Conservation (phyloP, 1,139 yeast genomes). For the Yamadazyma jaroonii region DNA sequence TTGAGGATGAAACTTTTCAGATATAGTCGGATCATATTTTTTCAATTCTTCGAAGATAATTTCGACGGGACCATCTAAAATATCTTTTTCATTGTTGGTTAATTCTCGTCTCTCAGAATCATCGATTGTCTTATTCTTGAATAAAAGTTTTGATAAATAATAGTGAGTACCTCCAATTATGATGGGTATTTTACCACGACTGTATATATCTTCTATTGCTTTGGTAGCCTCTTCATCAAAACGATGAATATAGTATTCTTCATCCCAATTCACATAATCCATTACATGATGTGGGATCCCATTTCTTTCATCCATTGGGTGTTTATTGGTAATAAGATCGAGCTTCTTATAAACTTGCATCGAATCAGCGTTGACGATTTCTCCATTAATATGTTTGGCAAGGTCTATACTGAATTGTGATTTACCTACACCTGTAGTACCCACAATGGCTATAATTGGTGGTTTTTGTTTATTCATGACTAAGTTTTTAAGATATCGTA, state of each 20-base stretch:
- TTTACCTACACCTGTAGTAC: constrained; percentile 98
- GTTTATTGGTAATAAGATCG: constrained; percentile 86
- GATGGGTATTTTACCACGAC: constrained; percentile 74
- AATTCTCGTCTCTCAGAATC: constrained; percentile 20
- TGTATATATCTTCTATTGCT: constrained; percentile 63
- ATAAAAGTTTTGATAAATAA: constrained; percentile 75
- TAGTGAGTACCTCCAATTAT: constrained; percentile 97
- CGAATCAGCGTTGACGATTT: constrained; percentile 91
- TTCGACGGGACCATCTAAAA: constrained; percentile 60
- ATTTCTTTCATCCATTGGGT: constrained; percentile 72
- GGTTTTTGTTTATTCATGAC: constrained; percentile 2
- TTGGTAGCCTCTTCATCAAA: constrained; percentile 69
- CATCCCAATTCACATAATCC: constrained; percentile 77
- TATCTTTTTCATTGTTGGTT: constrained; percentile 36
- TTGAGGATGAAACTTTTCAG: constrained; percentile 87
- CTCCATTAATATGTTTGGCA: constrained; percentile 78
- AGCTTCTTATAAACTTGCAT: constrained; percentile 86
- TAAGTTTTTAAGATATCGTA: not conserved
- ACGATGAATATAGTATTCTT: constrained; percentile 80
- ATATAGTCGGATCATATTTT: constrained; percentile 65
- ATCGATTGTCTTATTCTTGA: constrained; percentile 60
- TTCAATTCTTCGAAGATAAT: constrained; percentile 46
- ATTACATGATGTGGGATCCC: constrained; percentile 83
- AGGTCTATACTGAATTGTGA: constrained; percentile 80
- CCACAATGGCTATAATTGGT: constrained; percentile 67